Percentiles rank a stretch among this genome's conserved stretches.
Evolutionary conservation across 2,329 filamentous ascomycete genomes (phyloP).

Genomic region (Pseudogymnoascus sp.): DNA sequence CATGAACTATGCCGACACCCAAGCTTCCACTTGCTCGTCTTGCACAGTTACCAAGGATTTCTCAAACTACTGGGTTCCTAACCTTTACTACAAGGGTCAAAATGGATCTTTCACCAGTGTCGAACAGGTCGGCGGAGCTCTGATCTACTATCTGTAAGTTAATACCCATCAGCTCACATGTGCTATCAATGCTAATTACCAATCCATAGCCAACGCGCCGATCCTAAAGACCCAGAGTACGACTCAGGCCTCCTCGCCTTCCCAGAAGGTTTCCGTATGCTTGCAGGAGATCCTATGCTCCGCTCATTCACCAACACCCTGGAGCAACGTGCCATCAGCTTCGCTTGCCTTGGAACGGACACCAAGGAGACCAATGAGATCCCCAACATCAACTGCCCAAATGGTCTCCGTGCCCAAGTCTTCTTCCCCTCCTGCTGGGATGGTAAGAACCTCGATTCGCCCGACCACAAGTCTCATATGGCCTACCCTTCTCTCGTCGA

Average conservation of each 20-base stretch:
- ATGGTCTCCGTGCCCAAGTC: constrained; percentile 45
- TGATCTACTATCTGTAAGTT: constrained; percentile 50
- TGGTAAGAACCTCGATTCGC: constrained; percentile 46
- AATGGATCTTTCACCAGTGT: constrained; percentile 49
- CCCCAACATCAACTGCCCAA: constrained; percentile 46
- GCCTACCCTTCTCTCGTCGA: constrained; percentile 42
- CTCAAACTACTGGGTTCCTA: constrained; percentile 63
- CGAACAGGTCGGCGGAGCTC: constrained; percentile 39
- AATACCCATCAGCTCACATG: neutral
- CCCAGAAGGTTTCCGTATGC: constrained; percentile 56
- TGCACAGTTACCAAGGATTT: constrained; percentile 55
- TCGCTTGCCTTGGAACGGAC: constrained; percentile 45
- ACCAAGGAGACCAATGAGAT: constrained; percentile 43
- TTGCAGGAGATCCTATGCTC: constrained; percentile 50
- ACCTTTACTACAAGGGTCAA: constrained; percentile 45
- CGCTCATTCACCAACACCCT: constrained; percentile 41
- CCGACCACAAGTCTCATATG: constrained; percentile 50
- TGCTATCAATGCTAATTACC: constrained; percentile 3
- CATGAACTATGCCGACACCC: constrained; percentile 46
- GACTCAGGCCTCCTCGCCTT: constrained; percentile 49
- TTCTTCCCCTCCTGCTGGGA: constrained; percentile 59
- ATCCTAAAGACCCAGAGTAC: constrained; percentile 31
- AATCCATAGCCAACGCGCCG: constrained; percentile 32
- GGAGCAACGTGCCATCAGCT: constrained; percentile 46
- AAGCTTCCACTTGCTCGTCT: constrained; percentile 53